Conservation (phyloP, 345 rosid genomes). For the Melaleuca alternifolia region DNA sequence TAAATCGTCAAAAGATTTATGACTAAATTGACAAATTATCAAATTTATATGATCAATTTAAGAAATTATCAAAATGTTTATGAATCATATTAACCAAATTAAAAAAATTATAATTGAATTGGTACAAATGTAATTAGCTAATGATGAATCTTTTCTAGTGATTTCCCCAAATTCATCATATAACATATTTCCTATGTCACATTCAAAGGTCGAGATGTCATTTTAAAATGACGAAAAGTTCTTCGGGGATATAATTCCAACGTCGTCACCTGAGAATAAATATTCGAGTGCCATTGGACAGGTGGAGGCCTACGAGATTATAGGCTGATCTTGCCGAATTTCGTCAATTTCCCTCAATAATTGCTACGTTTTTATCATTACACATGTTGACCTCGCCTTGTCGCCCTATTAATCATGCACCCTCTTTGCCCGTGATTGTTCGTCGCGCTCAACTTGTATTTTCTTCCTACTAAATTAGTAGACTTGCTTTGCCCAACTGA, state of each 20-base stretch:
- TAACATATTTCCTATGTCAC: neutral
- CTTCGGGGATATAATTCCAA: neutral
- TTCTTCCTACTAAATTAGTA: neutral
- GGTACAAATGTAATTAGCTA: too few species aligned
- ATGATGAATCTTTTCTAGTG: too few species aligned
- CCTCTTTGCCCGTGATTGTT: neutral
- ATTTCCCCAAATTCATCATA: neutral
- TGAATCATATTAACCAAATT: neutral
- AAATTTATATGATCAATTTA: accelerated
- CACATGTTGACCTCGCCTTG: neutral
- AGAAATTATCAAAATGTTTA: neutral
- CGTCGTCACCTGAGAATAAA: neutral
- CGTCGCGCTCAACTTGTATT: neutral
- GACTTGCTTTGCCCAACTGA: neutral
- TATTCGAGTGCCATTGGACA: neutral
- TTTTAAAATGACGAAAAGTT: neutral
- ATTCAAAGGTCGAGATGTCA: neutral
- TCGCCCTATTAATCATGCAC: neutral
- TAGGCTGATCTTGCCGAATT: neutral
- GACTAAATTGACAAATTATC: neutral
- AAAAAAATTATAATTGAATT: accelerated
- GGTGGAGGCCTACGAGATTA: neutral
- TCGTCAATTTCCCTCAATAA: neutral
- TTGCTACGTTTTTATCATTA: neutral
- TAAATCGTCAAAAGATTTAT: neutral